These are phyloP conservation scores for Pythium monospermum DNA, from an alignment of 352 stramenopile genomes.

Conservation along the genomic window DNA sequence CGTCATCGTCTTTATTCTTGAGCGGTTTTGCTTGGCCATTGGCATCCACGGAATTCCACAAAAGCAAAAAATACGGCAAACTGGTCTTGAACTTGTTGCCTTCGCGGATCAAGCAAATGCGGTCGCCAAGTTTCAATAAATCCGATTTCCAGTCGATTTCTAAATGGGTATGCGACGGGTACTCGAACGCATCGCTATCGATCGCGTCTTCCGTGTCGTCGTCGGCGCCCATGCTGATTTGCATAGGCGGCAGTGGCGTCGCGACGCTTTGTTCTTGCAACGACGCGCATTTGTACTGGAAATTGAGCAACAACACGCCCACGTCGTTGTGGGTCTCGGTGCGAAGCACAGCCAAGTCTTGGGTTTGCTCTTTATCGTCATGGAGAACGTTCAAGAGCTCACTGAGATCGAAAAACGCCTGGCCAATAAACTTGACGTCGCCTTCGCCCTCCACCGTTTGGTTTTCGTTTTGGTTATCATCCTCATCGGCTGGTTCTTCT, in stretches of 20 bases:
- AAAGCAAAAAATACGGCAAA: conserved; percentile 36
- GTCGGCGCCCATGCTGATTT: conserved; percentile 32
- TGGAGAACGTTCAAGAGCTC: conserved; percentile 40
- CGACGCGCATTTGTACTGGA: conserved; percentile 43
- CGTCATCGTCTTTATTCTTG: not conserved
- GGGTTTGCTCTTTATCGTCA: conserved; percentile 34
- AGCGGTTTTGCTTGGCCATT: not conserved
- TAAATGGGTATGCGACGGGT: conserved; percentile 33
- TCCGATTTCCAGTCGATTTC: conserved; percentile 35
- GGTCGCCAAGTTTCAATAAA: conserved; percentile 25
- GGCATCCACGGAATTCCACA: conserved; percentile 27
- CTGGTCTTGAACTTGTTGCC: conserved; percentile 32
- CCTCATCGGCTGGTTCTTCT: not conserved
- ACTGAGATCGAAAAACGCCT: conserved; percentile 38
- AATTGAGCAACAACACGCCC: conserved; percentile 32
- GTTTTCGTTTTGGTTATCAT: not conserved
- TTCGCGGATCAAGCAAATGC: conserved; percentile 39
- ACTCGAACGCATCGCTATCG: conserved; percentile 27
- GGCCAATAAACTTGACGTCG: conserved; percentile 32
- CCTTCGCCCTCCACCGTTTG: not conserved
- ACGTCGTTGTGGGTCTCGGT: conserved; percentile 34
- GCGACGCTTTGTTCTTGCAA: conserved; percentile 25
- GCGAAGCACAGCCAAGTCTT: conserved; percentile 34
- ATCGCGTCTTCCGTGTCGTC: conserved; percentile 18
- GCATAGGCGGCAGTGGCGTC: conserved; percentile 13